Percentiles rank a stretch among this genome's conserved stretches.
Conservation (phyloP, 2,329 filamentous ascomycete species). For the Calonectria henricotiae region DNA sequence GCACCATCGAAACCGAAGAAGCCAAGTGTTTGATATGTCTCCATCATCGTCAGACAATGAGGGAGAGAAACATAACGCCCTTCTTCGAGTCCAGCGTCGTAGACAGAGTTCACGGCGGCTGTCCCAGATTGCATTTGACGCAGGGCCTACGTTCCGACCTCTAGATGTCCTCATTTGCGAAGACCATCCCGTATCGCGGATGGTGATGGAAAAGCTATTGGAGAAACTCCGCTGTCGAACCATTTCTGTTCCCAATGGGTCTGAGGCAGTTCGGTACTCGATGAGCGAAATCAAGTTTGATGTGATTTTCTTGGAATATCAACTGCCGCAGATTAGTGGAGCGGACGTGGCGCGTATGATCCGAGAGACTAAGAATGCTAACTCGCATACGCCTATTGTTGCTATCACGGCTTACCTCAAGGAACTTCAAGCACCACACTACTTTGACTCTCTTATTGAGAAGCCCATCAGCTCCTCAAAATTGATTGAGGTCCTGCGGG, state of each 20-base stretch:
- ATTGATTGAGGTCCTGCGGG: slow-evolving; percentile 88
- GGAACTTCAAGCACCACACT: slow-evolving; percentile 93
- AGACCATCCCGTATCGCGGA: slow-evolving; percentile 94
- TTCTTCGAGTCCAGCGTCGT: slow-evolving; percentile 92
- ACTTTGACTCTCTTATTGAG: slow-evolving; percentile 96
- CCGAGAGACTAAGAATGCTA: slow-evolving; percentile 94
- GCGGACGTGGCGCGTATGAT: slow-evolving; percentile 98
- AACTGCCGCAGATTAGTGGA: slow-evolving; percentile 93
- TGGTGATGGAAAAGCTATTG: slow-evolving; percentile 99
- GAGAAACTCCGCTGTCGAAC: slow-evolving; percentile 97
- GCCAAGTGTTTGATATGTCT: slow-evolving; percentile 96
- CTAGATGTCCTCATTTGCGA: slow-evolving; percentile 97
- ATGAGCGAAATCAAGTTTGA: slow-evolving; percentile 99
- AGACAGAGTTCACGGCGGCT: slow-evolving; percentile 96
- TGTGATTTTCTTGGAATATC: slow-evolving; percentile 98
- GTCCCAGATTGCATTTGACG: slow-evolving; percentile 90
- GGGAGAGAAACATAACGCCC: slow-evolving; percentile 89
- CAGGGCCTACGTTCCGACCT: slow-evolving; percentile 89
- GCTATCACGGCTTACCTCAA: slow-evolving; percentile 99
- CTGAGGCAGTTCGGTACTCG: slow-evolving; percentile 93
- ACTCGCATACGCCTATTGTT: slow-evolving; percentile 94
- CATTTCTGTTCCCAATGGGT: slow-evolving; percentile 90
- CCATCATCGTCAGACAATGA: slow-evolving; percentile 98
- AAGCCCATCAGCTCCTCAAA: slow-evolving; percentile 97
- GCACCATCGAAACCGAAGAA: slow-evolving; percentile 87